Conservation (phyloP, 768 basidiomycete species). For the Coprinellus micaceus region DNA sequence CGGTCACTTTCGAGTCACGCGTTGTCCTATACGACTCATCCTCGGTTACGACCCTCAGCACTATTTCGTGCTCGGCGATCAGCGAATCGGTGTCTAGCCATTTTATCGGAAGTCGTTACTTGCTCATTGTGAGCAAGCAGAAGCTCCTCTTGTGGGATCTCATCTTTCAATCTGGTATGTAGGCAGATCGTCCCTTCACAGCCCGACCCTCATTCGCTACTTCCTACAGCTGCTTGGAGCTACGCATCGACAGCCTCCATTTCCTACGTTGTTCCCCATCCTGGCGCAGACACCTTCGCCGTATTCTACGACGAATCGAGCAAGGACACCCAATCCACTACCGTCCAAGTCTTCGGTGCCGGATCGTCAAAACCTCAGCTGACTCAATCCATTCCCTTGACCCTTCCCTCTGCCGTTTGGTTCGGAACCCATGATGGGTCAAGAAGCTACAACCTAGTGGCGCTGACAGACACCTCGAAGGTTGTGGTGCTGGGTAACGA, state of each 20-base stretch:
- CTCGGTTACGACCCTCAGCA: slow-evolving; percentile 56
- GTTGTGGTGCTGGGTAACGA: slow-evolving; percentile 61
- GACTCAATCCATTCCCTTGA: slow-evolving; percentile 54
- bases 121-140: slow-evolving; percentile 49
- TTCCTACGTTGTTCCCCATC: slow-evolving; percentile 51
- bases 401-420: slow-evolving; percentile 47
- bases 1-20: slow-evolving; percentile 61
- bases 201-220: background rate
- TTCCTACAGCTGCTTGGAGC: slow-evolving; percentile 58
- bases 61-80: slow-evolving; percentile 57
- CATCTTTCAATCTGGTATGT: slow-evolving; percentile 58
- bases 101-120: slow-evolving; percentile 74
- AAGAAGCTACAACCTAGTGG: slow-evolving; percentile 55
- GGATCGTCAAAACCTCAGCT: slow-evolving; percentile 42
- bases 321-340: slow-evolving; percentile 29
- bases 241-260: slow-evolving; percentile 35
- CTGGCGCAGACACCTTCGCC: slow-evolving; percentile 53
- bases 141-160: slow-evolving; percentile 74
- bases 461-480: slow-evolving; percentile 63
- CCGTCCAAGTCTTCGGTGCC: slow-evolving; percentile 46
- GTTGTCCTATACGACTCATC: slow-evolving; percentile 73
- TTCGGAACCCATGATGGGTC: slow-evolving; percentile 25
- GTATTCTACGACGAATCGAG: slow-evolving; percentile 42
- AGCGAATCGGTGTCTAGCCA: slow-evolving; percentile 39
- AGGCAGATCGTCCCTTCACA: slow-evolving; percentile 19